phyloP scores from a whole-genome alignment of 176 grass and related monocot genomes.

The Rhynchospora tenuis region DNA sequence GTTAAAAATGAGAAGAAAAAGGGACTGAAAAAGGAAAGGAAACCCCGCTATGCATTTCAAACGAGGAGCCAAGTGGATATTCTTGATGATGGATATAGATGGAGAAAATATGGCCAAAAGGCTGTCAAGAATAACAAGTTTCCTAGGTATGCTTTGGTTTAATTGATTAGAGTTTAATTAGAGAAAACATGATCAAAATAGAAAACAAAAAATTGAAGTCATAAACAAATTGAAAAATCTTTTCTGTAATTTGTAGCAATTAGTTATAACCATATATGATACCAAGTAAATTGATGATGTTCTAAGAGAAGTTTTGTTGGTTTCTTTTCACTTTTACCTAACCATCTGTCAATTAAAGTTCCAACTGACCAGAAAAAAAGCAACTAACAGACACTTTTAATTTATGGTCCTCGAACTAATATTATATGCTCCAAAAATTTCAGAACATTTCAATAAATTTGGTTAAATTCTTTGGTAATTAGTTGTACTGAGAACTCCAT shows the following conservation, averaged over 20 bases:
- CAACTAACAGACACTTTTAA: background rate
- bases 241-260: too few species aligned
- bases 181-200: background rate
- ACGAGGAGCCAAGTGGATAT: slow-evolving; percentile 88
- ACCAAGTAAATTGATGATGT: background rate
- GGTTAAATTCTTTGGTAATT: background rate
- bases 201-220: background rate
- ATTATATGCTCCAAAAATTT: background rate
- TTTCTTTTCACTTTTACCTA: background rate
- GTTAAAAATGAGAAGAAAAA: slow-evolving; percentile 39
- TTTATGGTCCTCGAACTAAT: background rate
- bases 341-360: background rate
- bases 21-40: slow-evolving; percentile 56
- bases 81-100: slow-evolving; percentile 87
- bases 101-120: slow-evolving; percentile 95
- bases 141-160: slow-evolving; percentile 41
- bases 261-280: background rate
- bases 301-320: background rate
- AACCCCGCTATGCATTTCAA: slow-evolving; percentile 66
- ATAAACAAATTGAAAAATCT: background rate
- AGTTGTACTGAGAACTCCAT: background rate
- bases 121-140: slow-evolving; percentile 87
- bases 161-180: background rate
- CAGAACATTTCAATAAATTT: background rate
- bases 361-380: background rate